A percentile compares a stretch with the other conserved stretches of the same genome.
These are phyloP conservation scores for Phytophthora europaea DNA, from an alignment of 352 stramenopile species.

Conservation along the genomic window DNA sequence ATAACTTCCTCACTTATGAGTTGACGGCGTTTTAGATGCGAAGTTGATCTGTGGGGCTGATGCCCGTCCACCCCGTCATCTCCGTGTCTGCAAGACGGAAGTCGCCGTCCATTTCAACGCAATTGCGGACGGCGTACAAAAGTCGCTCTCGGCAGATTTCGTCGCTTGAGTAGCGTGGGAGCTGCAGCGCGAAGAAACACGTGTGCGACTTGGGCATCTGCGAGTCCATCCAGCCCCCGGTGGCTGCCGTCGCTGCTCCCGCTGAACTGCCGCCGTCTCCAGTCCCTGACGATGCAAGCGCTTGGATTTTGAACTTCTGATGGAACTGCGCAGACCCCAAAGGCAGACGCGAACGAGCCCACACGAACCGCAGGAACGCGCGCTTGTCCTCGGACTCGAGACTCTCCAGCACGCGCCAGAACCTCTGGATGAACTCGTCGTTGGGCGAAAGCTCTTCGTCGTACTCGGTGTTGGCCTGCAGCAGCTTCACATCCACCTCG, in stretches of 20 bases:
- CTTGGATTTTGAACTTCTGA: conserved; percentile 92
- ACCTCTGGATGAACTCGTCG: conserved; percentile 80
- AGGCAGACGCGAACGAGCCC: conserved; percentile 78
- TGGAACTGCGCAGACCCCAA: conserved; percentile 71
- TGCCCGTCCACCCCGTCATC: conserved; percentile 80
- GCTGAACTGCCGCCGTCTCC: conserved; percentile 18
- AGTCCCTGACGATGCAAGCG: conserved; percentile 39
- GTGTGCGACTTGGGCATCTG: conserved; percentile 90
- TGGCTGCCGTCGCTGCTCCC: background rate
- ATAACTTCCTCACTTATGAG: no score
- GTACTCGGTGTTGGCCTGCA: conserved; percentile 86
- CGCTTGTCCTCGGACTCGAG: conserved; percentile 75
- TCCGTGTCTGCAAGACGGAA: conserved; percentile 87
- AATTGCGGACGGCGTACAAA: conserved; percentile 89
- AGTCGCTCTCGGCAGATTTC: conserved; percentile 74
- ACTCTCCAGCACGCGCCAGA: conserved; percentile 78
- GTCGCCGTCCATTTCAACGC: conserved; percentile 91
- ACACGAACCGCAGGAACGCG: conserved; percentile 87
- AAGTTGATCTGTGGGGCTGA: conserved; percentile 70
- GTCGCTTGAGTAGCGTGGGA: conserved; percentile 84
- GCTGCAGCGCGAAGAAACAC: conserved; percentile 88
- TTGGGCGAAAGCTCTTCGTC: conserved; percentile 74
- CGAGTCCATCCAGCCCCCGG: conserved; percentile 50
- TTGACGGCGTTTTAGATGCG: conserved; percentile 43
- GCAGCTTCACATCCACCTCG: conserved; percentile 76